Conservation (phyloP, 1,139 yeast genomes). For the Debaryomyces coudertii region DNA sequence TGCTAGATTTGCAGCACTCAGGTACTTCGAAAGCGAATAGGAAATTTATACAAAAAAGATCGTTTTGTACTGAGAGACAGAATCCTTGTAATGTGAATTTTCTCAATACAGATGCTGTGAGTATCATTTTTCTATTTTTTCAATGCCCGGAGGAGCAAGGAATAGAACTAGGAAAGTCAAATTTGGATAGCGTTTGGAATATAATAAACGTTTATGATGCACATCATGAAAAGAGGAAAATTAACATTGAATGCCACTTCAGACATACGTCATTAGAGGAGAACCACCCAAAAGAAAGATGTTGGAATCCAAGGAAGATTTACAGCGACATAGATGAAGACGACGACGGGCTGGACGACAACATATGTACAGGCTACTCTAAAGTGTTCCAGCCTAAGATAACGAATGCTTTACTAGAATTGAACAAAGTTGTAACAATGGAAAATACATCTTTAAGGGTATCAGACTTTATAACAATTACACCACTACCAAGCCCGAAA, state of each 20-base stretch:
- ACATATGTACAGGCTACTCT: neutral
- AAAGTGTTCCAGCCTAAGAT: neutral
- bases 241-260: neutral
- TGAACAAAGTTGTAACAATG: neutral
- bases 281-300: neutral
- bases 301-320: neutral
- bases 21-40: neutral
- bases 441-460: neutral
- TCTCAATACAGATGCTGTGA: neutral
- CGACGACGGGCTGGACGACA: neutral
- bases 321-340: conserved; percentile 2
- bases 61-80: neutral
- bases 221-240: neutral
- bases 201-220: neutral
- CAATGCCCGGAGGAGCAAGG: neutral
- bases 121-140: neutral
- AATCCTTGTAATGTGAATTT: neutral
- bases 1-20: neutral
- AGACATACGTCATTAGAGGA: neutral
- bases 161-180: neutral
- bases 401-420: neutral
- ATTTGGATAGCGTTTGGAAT: neutral
- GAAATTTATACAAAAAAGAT: neutral
- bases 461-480: conserved; percentile 1
- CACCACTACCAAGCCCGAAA: conserved; percentile 24